phyloP scores from a whole-genome alignment of 129 eudicot species.

The Tagetes patula region DNA sequence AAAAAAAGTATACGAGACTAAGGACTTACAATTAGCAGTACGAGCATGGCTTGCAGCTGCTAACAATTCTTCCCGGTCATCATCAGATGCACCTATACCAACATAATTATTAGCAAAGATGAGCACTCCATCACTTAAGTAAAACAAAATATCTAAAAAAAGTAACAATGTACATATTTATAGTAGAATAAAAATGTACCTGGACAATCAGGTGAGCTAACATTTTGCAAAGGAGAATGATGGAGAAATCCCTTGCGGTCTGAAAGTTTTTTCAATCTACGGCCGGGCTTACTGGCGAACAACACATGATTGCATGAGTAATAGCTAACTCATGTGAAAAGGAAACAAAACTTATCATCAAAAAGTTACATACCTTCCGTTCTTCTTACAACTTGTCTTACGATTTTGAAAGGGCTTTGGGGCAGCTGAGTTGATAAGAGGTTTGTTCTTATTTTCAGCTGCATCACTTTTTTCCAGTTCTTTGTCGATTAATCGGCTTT shows the following conservation, averaged over 20 bases:
- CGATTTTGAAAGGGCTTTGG: conserved; percentile 49
- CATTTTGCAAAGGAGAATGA: conserved; percentile 47
- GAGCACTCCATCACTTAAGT: not conserved
- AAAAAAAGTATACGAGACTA: not conserved
- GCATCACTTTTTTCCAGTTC: conserved; percentile 37
- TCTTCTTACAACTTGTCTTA: conserved; percentile 63
- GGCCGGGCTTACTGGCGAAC: conserved; percentile 64
- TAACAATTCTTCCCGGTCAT: conserved; percentile 77
- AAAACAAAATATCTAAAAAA: not conserved
- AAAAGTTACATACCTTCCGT: conserved; percentile 55
- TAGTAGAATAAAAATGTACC: conserved; percentile 36
- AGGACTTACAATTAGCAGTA: conserved; percentile 51
- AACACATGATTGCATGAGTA: conserved; percentile 11
- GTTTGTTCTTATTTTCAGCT: conserved; percentile 45
- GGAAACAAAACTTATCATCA: not conserved
- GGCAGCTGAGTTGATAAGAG: conserved; percentile 33
- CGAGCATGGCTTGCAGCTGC: conserved; percentile 71
- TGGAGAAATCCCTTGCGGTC: conserved; percentile 75
- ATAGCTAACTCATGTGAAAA: conserved; percentile 11
- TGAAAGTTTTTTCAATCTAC: conserved; percentile 66
- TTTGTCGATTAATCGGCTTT: conserved; percentile 49
- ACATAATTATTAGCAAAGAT: not conserved
- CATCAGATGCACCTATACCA: conserved; percentile 66
- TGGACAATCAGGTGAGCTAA: conserved; percentile 54
- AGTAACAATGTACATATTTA: not conserved